A percentile compares a stretch with the other conserved stretches of the same genome.
Conservation (phyloP, 306 rosid species). For the Citrullus mucosospermus region DNA sequence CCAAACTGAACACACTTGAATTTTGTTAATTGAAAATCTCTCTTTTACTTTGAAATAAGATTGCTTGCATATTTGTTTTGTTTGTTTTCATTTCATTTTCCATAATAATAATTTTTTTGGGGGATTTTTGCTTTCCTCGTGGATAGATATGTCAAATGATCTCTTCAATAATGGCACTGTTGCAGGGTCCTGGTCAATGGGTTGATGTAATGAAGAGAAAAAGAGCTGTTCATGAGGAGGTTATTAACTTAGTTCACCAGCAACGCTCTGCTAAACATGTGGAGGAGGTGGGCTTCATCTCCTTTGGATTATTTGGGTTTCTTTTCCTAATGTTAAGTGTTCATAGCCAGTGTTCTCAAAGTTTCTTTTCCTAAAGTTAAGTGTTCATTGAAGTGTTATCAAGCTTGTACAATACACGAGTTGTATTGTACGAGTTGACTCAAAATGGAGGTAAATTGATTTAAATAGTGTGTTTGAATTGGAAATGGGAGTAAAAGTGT, state of each 20-base stretch:
- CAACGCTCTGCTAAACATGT: conserved; percentile 30
- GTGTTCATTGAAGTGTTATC: neutral
- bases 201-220: conserved; percentile 89
- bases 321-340: neutral
- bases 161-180: conserved; percentile 12
- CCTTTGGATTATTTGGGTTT: neutral
- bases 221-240: conserved; percentile 73
- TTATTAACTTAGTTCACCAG: conserved; percentile 56
- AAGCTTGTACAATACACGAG: too few relatives aligned
- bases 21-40: neutral
- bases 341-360: too few relatives aligned
- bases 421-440: too few relatives aligned
- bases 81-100: neutral
- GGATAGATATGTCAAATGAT: neutral
- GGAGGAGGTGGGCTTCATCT: conserved; percentile 31
- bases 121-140: neutral
- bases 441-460: too few relatives aligned
- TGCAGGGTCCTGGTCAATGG: conserved; percentile 73
- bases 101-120: neutral
- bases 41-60: neutral
- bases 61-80: neutral
- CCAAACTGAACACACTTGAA: neutral
- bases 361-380: neutral
- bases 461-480: too few relatives aligned
- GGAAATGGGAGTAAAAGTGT: too few relatives aligned